Percentiles rank a stretch among this genome's conserved stretches.
These are phyloP conservation scores for Elongisporangium undulatum DNA, from an alignment of 352 stramenopile species.

Conservation along the genomic window DNA sequence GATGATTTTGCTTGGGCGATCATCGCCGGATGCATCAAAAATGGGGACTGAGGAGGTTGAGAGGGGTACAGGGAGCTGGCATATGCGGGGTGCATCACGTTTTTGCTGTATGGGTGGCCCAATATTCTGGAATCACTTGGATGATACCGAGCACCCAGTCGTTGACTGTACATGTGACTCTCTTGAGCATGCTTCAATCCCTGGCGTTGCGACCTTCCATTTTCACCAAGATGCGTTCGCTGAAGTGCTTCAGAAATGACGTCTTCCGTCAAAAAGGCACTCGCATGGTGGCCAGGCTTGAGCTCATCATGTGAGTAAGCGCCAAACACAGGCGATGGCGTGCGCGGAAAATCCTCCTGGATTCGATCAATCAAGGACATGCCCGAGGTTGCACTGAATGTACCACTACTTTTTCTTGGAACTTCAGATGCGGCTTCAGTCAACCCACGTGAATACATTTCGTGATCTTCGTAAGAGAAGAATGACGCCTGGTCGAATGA, in stretches of 20 bases:
- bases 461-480: neutral
- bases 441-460: neutral
- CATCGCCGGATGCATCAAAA: conserved; percentile 12
- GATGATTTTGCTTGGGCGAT: conserved; percentile 16
- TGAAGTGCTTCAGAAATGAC: neutral
- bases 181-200: neutral
- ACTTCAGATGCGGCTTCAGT: neutral
- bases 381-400: conserved; percentile 12
- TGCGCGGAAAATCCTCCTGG: conserved; percentile 77
- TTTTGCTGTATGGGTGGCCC: neutral
- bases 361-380: conserved; percentile 72
- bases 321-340: conserved; percentile 58
- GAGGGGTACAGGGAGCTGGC: neutral
- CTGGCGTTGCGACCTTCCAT: neutral
- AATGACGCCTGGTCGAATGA: neutral
- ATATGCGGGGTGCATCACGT: neutral
- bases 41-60: conserved; percentile 1
- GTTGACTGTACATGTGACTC: neutral
- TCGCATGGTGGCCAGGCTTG: neutral
- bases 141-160: neutral
- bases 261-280: neutral
- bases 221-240: neutral
- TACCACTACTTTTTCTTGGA: neutral
- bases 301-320: neutral
- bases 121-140: neutral